Conservation (phyloP, 148 eudicot genomes). For the Dianthus caryophyllus region DNA sequence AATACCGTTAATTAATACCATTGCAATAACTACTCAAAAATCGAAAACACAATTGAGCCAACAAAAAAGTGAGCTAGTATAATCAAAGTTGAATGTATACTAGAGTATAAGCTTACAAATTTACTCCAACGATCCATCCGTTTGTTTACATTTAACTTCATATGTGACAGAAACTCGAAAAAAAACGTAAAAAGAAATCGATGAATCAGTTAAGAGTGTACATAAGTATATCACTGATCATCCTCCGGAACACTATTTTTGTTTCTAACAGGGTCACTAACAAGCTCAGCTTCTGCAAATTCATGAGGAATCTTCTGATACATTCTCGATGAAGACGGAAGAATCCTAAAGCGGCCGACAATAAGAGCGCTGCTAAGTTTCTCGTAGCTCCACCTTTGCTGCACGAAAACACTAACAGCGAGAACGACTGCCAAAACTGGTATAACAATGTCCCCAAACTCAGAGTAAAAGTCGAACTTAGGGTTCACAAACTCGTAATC, state of each 20-base stretch:
- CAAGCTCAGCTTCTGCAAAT: conserved; percentile 62
- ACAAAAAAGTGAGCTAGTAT: background rate
- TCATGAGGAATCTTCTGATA: conserved; percentile 63
- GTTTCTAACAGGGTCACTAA: conserved; percentile 31
- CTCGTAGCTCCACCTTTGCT: conserved; percentile 70
- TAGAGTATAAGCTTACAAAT: background rate
- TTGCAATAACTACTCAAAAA: background rate
- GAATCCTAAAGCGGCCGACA: conserved; percentile 39
- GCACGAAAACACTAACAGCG: conserved; percentile 48
- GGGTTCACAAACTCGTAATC: conserved; percentile 75
- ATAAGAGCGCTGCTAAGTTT: conserved; percentile 36
- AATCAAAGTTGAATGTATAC: background rate
- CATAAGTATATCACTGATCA: conserved; percentile 24
- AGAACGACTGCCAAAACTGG: conserved; percentile 45
- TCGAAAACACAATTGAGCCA: background rate
- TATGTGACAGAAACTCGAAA: no score
- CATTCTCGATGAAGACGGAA: conserved; percentile 48
- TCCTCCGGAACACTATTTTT: background rate
- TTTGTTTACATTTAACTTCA: no score
- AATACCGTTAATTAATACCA: background rate
- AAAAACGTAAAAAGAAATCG: no score
- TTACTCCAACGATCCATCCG: no score
- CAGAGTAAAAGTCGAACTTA: conserved; percentile 55
- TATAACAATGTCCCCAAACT: conserved; percentile 71
- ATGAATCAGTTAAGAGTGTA: no score